Evolutionary conservation across 768 basidiomycete species (phyloP).

Genomic region (Mrakia gelida): DNA sequence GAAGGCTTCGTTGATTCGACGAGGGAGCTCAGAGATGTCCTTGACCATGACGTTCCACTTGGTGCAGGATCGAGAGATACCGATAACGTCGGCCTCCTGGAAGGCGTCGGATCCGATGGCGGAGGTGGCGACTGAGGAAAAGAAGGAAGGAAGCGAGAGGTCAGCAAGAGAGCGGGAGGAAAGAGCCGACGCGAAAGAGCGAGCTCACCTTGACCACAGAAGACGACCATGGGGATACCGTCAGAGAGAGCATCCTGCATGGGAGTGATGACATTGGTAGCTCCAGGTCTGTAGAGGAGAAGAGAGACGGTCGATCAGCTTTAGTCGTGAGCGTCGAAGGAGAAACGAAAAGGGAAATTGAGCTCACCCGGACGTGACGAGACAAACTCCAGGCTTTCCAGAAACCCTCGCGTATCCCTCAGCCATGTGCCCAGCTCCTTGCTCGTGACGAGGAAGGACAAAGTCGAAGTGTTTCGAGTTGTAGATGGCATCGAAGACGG

Average conservation of each 20-base stretch:
- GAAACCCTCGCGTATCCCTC: conserved; percentile 97
- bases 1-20: conserved; percentile 97
- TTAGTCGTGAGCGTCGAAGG: background rate
- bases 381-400: conserved; percentile 93
- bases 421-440: conserved; percentile 98
- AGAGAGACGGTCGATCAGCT: background rate
- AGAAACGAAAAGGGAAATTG: background rate
- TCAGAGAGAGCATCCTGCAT: conserved; percentile 97
- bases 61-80: conserved; percentile 93
- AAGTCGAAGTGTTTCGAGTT: conserved; percentile 93
- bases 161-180: background rate
- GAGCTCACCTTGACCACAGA: conserved; percentile 65
- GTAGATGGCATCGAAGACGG: conserved; percentile 99
- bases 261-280: conserved; percentile 94
- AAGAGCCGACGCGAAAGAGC: background rate
- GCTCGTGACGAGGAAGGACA: conserved; percentile 91
- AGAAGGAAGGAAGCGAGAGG: background rate
- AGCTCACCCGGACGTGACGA: conserved; percentile 78
- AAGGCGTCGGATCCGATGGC: conserved; percentile 98
- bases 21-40: conserved; percentile 86
- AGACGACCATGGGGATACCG: conserved; percentile 89
- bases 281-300: conserved; percentile 58
- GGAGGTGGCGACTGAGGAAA: conserved; percentile 76
- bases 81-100: conserved; percentile 96
- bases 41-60: conserved; percentile 99